Conservation (phyloP, 2,329 filamentous ascomycete genomes). For the Cytospora paraplurivora region DNA sequence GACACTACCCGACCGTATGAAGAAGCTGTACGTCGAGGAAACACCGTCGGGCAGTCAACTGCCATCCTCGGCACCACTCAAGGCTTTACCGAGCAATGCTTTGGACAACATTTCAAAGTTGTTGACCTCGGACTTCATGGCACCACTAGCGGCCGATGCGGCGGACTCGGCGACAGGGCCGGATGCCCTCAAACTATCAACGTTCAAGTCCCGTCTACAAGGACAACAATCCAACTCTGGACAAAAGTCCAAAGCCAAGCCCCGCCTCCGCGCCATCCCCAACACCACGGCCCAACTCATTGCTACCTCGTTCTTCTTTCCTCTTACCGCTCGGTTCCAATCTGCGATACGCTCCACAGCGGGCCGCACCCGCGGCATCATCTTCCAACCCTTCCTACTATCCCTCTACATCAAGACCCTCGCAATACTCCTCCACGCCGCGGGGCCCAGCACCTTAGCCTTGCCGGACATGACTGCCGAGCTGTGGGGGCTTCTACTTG, state of each 20-base stretch:
- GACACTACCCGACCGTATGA: constrained; percentile 71
- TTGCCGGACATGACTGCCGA: constrained; percentile 82
- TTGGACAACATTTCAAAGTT: constrained; percentile 69
- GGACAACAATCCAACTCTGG: constrained; percentile 52
- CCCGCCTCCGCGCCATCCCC: constrained; percentile 59
- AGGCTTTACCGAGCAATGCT: constrained; percentile 56
- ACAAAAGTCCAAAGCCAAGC: constrained; percentile 38
- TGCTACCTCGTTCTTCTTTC: constrained; percentile 79
- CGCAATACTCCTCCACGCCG: constrained; percentile 77
- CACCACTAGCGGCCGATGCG: constrained; percentile 78
- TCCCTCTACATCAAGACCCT: constrained; percentile 84
- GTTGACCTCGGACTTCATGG: constrained; percentile 73
- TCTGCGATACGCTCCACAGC: constrained; percentile 53
- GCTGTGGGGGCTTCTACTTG: constrained; percentile 79
- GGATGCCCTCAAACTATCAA: constrained; percentile 82
- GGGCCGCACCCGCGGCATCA: constrained; percentile 55
- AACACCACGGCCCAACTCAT: constrained; percentile 81
- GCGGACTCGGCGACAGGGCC: constrained; percentile 81
- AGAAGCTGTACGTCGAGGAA: constrained; percentile 64
- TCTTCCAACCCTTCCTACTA: constrained; percentile 75
- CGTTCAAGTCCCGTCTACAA: constrained; percentile 78
- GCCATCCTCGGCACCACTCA: constrained; percentile 44
- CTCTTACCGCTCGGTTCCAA: constrained; percentile 79
- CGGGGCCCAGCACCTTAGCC: constrained; percentile 75
- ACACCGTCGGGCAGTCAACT: constrained; percentile 32